Evolutionary conservation across 2,329 filamentous ascomycete species (phyloP), one percentile per base, ranked within the genome.

Genomic region (Berkeleyomyces basicola): DNA sequence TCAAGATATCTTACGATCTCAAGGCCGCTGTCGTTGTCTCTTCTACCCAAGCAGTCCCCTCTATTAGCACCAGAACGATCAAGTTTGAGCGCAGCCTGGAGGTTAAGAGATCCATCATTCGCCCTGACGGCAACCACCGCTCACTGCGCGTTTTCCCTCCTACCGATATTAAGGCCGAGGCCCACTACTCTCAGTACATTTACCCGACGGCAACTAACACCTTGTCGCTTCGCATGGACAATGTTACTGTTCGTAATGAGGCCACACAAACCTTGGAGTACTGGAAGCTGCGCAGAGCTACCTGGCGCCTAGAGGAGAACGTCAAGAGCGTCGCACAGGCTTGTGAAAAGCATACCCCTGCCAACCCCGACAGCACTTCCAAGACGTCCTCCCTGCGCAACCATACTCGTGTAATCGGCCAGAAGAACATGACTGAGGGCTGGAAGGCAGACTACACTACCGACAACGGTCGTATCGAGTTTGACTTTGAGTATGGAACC

Each of bases 121-220:
- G 86, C 61, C 83, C 88, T 2, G 87, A 90, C 58, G 79, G 82
- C 61, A 90, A 95, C 65, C 92, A 95, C 74, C 86, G 91, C 74
- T 95, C 88, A 14, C 85, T 96, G 66, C 89, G 92, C 70, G 88
- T 97, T 70, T 99, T 99, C 75, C 93, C 92, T 58, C 92, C 93
- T 0, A 99, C 93, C 67, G 93, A 95, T 74, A 85, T 99, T 69
- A 91, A 89, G 67, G 88, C 90, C 64, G 86, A 85, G 70, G 87
- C 93, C 66, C 85, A 89, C 69, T 85, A 95, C 66, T 86, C 86
- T 57, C 83, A 88, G 44, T 83, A 95, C 67, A 85, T 96, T 66
- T 86, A 96, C 74, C 90, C 92, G 4, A 88, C 91, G 65, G 88
- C 89, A 69, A 84, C 82, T 69, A 92, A 95, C 75, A 86, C 79